These are phyloP conservation scores for Phylloporus sp. DNA, from an alignment of 768 basidiomycete species.

Conservation along the genomic window DNA sequence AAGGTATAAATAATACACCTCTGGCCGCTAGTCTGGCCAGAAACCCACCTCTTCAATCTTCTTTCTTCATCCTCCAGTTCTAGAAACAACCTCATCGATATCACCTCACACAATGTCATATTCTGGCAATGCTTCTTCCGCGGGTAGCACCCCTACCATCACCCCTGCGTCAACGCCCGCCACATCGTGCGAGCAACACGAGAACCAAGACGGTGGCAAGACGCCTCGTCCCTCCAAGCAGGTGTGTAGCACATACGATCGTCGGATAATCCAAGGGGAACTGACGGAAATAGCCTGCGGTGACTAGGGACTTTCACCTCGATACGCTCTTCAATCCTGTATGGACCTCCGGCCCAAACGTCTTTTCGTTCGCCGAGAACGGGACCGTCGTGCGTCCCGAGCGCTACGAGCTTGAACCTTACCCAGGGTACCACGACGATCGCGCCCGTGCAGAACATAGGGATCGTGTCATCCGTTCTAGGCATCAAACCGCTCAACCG, in stretches of 20 bases:
- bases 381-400: conserved; percentile 9
- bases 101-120: too few relatives aligned
- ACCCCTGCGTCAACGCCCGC: too few relatives aligned
- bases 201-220: background rate
- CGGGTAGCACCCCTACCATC: too few relatives aligned
- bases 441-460: background rate
- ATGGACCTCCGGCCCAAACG: conserved; percentile 25
- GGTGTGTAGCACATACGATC: background rate
- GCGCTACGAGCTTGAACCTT: background rate
- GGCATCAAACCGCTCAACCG: too few relatives aligned
- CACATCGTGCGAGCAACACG: too few relatives aligned
- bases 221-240: background rate
- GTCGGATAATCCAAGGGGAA: background rate
- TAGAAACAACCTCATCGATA: too few relatives aligned
- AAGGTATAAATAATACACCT: too few relatives aligned
- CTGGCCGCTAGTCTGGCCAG: background rate
- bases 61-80: background rate
- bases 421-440: background rate
- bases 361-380: conserved; percentile 9
- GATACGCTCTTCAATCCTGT: conserved; percentile 41
- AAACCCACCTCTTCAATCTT: background rate
- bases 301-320: conserved; percentile 42
- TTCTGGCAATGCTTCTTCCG: too few relatives aligned
- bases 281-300: background rate
- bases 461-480: too few relatives aligned